Conservation (phyloP, 306 rosid genomes). For the Adenanthera pavonina region DNA sequence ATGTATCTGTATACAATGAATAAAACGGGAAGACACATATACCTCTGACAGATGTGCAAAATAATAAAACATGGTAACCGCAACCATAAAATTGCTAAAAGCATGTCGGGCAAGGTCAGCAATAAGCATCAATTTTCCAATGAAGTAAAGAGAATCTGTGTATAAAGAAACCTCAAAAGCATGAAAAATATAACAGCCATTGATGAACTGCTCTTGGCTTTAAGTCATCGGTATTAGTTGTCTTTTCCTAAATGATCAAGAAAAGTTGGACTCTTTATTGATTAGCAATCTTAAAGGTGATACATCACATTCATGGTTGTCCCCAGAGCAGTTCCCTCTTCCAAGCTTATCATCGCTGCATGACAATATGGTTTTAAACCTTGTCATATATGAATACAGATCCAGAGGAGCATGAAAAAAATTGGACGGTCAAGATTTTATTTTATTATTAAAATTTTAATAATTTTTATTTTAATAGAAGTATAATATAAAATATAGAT, state of each 20-base stretch:
- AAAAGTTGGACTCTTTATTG: background rate
- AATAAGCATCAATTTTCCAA: slow-evolving; percentile 26
- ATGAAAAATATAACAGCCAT: background rate
- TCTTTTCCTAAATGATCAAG: background rate
- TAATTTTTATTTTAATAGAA: too few species aligned
- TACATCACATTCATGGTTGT: background rate
- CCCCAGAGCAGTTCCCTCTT: background rate
- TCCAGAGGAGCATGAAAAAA: too few species aligned
- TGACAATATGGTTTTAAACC: background rate
- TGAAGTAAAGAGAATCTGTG: background rate
- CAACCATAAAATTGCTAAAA: slow-evolving; percentile 21
- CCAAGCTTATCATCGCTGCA: background rate
- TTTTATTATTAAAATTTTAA: too few species aligned
- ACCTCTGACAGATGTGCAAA: slow-evolving; percentile 17
- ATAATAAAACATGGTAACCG: background rate
- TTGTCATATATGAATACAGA: too few species aligned
- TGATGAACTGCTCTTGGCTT: background rate
- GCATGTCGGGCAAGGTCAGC: background rate
- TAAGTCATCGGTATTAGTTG: background rate
- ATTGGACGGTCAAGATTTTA: too few species aligned
- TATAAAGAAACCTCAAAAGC: background rate
- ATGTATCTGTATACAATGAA: slow-evolving; percentile 68
- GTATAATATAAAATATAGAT: too few species aligned
- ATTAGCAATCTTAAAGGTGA: background rate
- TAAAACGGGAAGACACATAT: slow-evolving; percentile 28